Evolutionary conservation across 352 stramenopile genomes (phyloP).

Genomic region (Pythium biforme): DNA sequence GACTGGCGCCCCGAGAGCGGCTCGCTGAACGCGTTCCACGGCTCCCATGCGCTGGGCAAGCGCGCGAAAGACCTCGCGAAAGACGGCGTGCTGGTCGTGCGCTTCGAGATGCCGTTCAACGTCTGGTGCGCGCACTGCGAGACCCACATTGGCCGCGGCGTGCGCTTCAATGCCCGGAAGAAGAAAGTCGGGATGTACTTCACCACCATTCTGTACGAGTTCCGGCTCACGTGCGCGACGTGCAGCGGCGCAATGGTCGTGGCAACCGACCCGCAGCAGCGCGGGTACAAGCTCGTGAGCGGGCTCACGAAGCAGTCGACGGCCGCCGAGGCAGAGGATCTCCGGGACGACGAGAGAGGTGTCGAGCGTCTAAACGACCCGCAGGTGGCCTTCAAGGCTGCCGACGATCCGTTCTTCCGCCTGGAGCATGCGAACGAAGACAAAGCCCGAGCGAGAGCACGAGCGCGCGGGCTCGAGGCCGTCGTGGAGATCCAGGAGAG

Average conservation of each 20-base stretch:
- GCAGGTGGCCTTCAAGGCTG: conserved; percentile 38
- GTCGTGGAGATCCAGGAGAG: conserved; percentile 61
- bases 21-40: conserved; percentile 82
- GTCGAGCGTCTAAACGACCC: conserved; percentile 63
- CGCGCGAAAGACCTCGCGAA: conserved; percentile 81
- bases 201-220: conserved; percentile 93
- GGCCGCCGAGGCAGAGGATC: conserved; percentile 22
- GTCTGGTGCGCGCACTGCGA: conserved; percentile 89
- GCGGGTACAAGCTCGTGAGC: conserved; percentile 83
- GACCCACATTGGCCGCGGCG: conserved; percentile 74
- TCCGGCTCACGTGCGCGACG: conserved; percentile 91
- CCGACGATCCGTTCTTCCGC: conserved; percentile 66
- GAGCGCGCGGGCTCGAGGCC: conserved; percentile 43
- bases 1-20: conserved; percentile 88
- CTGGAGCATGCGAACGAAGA: conserved; percentile 83
- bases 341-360: conserved; percentile 21
- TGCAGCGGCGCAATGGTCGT: conserved; percentile 91
- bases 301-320: conserved; percentile 88
- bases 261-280: conserved; percentile 93
- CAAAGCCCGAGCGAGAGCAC: conserved; percentile 43
- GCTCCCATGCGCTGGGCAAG: conserved; percentile 71
- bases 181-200: conserved; percentile 90
- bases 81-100: conserved; percentile 90
- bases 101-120: conserved; percentile 98
- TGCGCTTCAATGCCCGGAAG: conserved; percentile 97